Base-by-base conservation (phyloP, 2,329 filamentous ascomycete species). In the Beauveria bassiana region DNA sequence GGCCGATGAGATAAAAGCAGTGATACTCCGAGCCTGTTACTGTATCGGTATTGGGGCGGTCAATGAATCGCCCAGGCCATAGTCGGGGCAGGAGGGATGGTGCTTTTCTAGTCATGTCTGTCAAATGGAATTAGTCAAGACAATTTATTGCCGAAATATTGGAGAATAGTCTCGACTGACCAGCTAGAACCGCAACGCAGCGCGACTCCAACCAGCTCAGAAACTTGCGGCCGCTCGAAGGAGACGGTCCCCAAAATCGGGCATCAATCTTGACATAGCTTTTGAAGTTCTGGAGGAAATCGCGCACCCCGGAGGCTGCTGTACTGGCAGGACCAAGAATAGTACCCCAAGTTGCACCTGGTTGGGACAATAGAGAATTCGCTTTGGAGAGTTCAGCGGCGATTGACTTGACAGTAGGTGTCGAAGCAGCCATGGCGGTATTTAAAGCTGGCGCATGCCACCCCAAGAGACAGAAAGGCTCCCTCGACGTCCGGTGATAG, bases 141-240 rank as follows among this genome's bases (percentile, higher is more conserved):
- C 12, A 34, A 28, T 9, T 1, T 14, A 24, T 20, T 1, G 20
- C 20, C n/a, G 16, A 3, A 22, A 34, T 5, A n/a, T 16, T 28
- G 28, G 28, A 3, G 3, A 42, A 24, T 34, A n/a, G 14, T 7
- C 2, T 3, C 45, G 6, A 9, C 79, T 72, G 73, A 84, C 83
- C 82, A 63, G 84, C 80, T 22, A 88, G 76, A 40, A 89, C 72
- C 62, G 77, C 73, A 2, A 84, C 76, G 60, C 81, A 85, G 60
- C 82, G 78, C 8, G 83, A 86, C 66, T 88, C 86, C 2, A 89
- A 70, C 86, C 86, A 88, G 12, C 83, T 83, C 0, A 88, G 73
- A 53, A 87, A 79, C 14, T 76, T 74, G 22, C 79, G 81, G 1
- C 84, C 82, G 59, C 80, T 83, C 1, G 77, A 72, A 1, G 78